A percentile compares a stretch with the other conserved stretches of the same genome.
Evolutionary conservation across 2,329 filamentous ascomycete genomes (phyloP).

Genomic region (Fusarium tuaranense): DNA sequence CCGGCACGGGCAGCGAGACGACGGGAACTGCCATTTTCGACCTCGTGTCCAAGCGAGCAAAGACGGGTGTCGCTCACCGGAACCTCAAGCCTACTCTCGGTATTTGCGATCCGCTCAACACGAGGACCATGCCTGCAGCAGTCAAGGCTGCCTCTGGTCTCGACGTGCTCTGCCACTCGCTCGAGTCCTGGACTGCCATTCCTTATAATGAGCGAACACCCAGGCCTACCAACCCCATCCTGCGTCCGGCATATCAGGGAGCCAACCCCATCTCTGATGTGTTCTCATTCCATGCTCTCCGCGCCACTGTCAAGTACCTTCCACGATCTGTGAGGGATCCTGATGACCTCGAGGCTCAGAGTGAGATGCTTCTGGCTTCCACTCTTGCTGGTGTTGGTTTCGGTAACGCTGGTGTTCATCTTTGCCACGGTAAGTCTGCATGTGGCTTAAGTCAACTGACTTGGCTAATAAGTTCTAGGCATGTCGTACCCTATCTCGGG

Average conservation of each 20-base stretch:
- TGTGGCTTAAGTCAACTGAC: not conserved
- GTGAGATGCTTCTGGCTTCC: constrained; percentile 93
- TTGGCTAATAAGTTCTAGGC: constrained; percentile 57
- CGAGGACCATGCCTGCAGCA: constrained; percentile 92
- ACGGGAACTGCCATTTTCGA: constrained; percentile 99
- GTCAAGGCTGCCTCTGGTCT: constrained; percentile 93
- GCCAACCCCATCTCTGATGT: constrained; percentile 98
- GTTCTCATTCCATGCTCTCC: constrained; percentile 89
- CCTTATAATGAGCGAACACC: constrained; percentile 90
- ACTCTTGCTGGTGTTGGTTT: constrained; percentile 96
- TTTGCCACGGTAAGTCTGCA: constrained; percentile 66
- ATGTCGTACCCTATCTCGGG: constrained; percentile 99
- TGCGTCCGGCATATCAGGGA: constrained; percentile 94
- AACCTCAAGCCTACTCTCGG: constrained; percentile 96
- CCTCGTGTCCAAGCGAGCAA: constrained; percentile 87
- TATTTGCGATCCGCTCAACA: constrained; percentile 89
- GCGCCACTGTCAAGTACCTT: constrained; percentile 89
- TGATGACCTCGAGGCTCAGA: constrained; percentile 92
- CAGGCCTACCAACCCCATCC: constrained; percentile 87
- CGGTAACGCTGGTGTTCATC: constrained; percentile 95
- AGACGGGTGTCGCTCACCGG: constrained; percentile 95
- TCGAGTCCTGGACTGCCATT: constrained; percentile 98
- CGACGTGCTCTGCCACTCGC: constrained; percentile 93
- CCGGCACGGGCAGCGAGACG: constrained; percentile 90
- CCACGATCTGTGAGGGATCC: constrained; percentile 88